These are phyloP conservation scores for Claviceps sp. DNA, from an alignment of 2,329 filamentous ascomycete genomes.

Conservation along the genomic window DNA sequence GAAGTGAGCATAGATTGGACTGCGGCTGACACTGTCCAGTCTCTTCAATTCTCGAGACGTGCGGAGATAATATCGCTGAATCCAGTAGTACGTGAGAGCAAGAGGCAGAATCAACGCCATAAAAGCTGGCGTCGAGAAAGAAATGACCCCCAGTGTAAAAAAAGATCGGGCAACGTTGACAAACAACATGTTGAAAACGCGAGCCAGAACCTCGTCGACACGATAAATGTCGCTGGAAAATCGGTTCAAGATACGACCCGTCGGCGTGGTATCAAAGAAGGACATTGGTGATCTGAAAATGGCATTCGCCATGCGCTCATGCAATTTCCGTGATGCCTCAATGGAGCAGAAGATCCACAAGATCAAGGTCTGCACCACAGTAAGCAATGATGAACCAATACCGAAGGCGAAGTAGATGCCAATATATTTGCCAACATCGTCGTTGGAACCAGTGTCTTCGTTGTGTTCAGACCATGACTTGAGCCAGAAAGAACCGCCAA, in stretches of 20 bases:
- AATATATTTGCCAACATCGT: constrained; percentile 75
- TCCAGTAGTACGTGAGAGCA: constrained; percentile 70
- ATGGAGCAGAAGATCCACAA: constrained; percentile 99
- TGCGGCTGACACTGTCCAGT: constrained; percentile 86
- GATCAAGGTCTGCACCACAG: constrained; percentile 84
- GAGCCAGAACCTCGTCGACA: constrained; percentile 84
- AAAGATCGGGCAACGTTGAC: constrained; percentile 59
- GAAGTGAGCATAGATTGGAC: constrained; percentile 96
- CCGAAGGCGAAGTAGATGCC: constrained; percentile 94
- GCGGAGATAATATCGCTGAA: constrained; percentile 92
- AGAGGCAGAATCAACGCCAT: constrained; percentile 70
- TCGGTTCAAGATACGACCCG: constrained; percentile 89
- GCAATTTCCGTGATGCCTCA: constrained; percentile 90
- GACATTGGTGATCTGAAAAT: constrained; percentile 98
- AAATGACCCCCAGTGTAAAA: constrained; percentile 82
- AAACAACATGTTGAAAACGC: constrained; percentile 96
- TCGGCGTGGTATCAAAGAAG: constrained; percentile 95
- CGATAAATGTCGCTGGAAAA: constrained; percentile 79
- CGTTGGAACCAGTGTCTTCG: constrained; percentile 51
- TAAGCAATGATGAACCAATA: constrained; percentile 69
- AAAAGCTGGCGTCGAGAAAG: constrained; percentile 68
- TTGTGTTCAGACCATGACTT: constrained; percentile 86
- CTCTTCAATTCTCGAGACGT: constrained; percentile 95
- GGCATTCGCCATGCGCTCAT: constrained; percentile 92
- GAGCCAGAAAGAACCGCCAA: constrained; percentile 82